Evolutionary conservation across 345 rosid genomes (phyloP).

Genomic region (Camelina laxa): DNA sequence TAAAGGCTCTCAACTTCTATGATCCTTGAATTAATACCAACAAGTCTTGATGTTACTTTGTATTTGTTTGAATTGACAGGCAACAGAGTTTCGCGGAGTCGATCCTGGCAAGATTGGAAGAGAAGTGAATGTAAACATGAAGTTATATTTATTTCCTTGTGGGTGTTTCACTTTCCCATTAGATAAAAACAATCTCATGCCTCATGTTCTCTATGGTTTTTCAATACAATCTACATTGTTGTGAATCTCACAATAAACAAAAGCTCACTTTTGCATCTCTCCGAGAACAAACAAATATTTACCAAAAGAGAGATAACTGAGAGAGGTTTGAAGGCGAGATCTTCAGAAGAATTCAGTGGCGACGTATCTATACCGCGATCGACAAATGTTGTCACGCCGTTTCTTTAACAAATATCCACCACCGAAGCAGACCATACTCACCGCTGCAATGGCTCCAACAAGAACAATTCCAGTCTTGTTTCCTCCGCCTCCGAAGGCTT

Average conservation of each 20-base stretch:
- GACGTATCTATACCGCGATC: slow-evolving; percentile 57
- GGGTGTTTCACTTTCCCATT: slow-evolving; percentile 1
- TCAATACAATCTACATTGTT: not conserved
- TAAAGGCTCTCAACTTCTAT: not conserved
- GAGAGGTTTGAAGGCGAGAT: not conserved
- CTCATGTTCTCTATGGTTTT: slow-evolving; percentile 8
- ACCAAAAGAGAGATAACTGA: not conserved
- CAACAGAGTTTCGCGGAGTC: slow-evolving; percentile 92
- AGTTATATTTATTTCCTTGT: not conserved
- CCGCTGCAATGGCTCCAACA: slow-evolving; percentile 56
- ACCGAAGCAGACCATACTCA: slow-evolving; percentile 53
- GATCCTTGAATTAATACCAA: slow-evolving; percentile 10
- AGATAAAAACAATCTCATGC: slow-evolving; percentile 7
- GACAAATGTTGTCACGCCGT: slow-evolving; percentile 68
- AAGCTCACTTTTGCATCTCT: not conserved
- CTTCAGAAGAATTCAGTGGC: slow-evolving; percentile 61
- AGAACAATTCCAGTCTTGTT: slow-evolving; percentile 62
- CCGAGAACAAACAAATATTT: too few relatives aligned
- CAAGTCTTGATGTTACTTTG: slow-evolving; percentile 30
- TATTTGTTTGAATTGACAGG: slow-evolving; percentile 54
- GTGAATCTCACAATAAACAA: slow-evolving; percentile 23
- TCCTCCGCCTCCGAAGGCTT: slow-evolving; percentile 52
- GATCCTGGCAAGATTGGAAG: slow-evolving; percentile 75
- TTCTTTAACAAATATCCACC: slow-evolving; percentile 65
- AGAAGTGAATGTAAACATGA: slow-evolving; percentile 52